Evolutionary conservation across 805 yeast species (phyloP).

Genomic region (Torulaspora maleeae): DNA sequence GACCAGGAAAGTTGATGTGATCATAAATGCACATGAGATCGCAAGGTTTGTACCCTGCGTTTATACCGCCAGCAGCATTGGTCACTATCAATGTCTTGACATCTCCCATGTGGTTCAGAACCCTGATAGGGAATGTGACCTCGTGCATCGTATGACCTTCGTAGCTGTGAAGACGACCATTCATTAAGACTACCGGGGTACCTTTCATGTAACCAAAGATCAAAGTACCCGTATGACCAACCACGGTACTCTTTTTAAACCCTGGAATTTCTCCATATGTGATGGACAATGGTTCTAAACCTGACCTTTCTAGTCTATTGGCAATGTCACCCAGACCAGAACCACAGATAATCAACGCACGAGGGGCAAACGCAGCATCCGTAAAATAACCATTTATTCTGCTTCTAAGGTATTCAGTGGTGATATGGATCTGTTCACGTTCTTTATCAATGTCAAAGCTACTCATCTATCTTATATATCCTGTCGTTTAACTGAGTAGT

Average conservation of each 20-base stretch:
- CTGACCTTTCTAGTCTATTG: slow-evolving; percentile 34
- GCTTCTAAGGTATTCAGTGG: slow-evolving; percentile 15
- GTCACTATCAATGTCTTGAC: slow-evolving; percentile 68
- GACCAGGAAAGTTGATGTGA: slow-evolving; percentile 87
- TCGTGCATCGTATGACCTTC: slow-evolving; percentile 85
- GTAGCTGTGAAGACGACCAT: slow-evolving; percentile 86
- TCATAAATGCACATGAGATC: slow-evolving; percentile 88
- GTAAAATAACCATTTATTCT: slow-evolving; percentile 16
- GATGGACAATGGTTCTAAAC: slow-evolving; percentile 45
- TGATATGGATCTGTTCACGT: slow-evolving; percentile 16
- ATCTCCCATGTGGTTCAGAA: slow-evolving; percentile 55
- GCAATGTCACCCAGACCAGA: slow-evolving; percentile 91
- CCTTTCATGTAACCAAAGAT: slow-evolving; percentile 69
- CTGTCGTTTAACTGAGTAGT: not conserved
- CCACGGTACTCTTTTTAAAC: slow-evolving; percentile 74
- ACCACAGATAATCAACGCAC: slow-evolving; percentile 82
- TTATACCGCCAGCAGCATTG: slow-evolving; percentile 95
- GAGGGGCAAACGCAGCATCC: slow-evolving; percentile 40
- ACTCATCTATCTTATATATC: slow-evolving; percentile 5
- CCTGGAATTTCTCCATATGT: slow-evolving; percentile 72
- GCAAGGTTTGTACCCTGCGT: slow-evolving; percentile 64
- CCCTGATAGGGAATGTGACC: slow-evolving; percentile 81
- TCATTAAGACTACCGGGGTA: slow-evolving; percentile 87
- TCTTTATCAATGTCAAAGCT: slow-evolving; percentile 17
- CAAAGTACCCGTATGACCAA: slow-evolving; percentile 83